These are phyloP conservation scores for Penicillium vulpinum DNA, from an alignment of 2,329 filamentous ascomycete species.

Conservation along the genomic window DNA sequence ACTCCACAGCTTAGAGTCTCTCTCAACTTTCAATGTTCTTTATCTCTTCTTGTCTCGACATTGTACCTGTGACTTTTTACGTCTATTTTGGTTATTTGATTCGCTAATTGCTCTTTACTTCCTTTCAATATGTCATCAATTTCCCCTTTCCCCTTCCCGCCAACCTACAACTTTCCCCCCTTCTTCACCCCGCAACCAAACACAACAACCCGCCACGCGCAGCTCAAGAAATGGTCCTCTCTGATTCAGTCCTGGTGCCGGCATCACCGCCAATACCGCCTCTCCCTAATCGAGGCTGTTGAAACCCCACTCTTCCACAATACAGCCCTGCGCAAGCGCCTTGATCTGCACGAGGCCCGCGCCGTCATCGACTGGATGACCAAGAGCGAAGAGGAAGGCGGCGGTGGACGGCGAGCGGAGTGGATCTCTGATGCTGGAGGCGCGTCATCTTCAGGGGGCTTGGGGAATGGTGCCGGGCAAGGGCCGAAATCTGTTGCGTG, in stretches of 20 bases:
- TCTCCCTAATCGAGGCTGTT: constrained; percentile 65
- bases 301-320: constrained; percentile 61
- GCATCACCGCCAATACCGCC: constrained; percentile 72
- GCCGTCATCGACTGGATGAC: constrained; percentile 59
- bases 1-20: constrained; percentile 4
- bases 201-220: constrained; percentile 44
- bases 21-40: background rate
- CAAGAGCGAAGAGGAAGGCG: constrained; percentile 43
- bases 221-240: constrained; percentile 79
- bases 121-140: constrained; percentile 10
- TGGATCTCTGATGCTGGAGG: constrained; percentile 52
- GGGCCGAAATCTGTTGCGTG: constrained; percentile 61
- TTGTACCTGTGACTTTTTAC: background rate
- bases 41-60: background rate
- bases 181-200: constrained; percentile 53
- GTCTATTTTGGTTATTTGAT: background rate
- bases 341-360: constrained; percentile 55
- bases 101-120: background rate
- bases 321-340: constrained; percentile 41
- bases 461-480: constrained; percentile 8
- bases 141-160: constrained; percentile 41
- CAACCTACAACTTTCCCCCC: constrained; percentile 54
- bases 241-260: constrained; percentile 83
- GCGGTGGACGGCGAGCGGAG: constrained; percentile 56
- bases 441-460: background rate